Evolutionary conservation across 1,139 yeast species (phyloP), one percentile per base, ranked within the genome.

Genomic region (Yamadazyma jaroonii): DNA sequence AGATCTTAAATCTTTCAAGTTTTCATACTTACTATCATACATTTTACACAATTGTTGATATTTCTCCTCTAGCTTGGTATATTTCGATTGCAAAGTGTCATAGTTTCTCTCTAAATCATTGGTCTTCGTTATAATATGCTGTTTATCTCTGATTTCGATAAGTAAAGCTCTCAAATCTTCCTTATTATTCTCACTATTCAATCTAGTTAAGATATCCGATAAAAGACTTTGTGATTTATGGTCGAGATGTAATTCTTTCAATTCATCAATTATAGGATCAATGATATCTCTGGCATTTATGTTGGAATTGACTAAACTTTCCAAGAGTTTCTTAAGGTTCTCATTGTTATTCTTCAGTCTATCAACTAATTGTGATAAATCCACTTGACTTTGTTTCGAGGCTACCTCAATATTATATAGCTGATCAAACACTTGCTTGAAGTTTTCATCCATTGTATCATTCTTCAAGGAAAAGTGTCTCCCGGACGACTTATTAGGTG

Each of bases 331-430:
- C 41, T 59, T 65, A 50, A 69, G 60, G 44, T 64, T 52, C 39
- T 58, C 63, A 49, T 69, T 68, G 46, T 69, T 69, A 44, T 64
- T 67, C 46, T 63, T 68, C 63, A 64, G 70, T 31, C 74, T 47
- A 32, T 66, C 72, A 14, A 57, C 59, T 35, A 69, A 54, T 42
- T 68, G 70, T 2, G 56, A 62, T 39, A 69, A 50, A 44, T 69
- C 75, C 5, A 61, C 47, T 31, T 56, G 50, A 4, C 61, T 63
- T 41, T 69, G 74, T 32, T 57, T 61, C 1, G 71, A 58, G 34
- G 56, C 62, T 3, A 52, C 46, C 45, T 67, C 73, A 12, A 69
- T 48, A 29, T 53, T 50, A 37, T 54, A 48, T 32, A 69, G 45
- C 40, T 60, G 71, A 29, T 53, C 56, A 39, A 56, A 62, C 15